phyloP scores from a whole-genome alignment of 768 basidiomycete species.

The Agaricus subrufescens region DNA sequence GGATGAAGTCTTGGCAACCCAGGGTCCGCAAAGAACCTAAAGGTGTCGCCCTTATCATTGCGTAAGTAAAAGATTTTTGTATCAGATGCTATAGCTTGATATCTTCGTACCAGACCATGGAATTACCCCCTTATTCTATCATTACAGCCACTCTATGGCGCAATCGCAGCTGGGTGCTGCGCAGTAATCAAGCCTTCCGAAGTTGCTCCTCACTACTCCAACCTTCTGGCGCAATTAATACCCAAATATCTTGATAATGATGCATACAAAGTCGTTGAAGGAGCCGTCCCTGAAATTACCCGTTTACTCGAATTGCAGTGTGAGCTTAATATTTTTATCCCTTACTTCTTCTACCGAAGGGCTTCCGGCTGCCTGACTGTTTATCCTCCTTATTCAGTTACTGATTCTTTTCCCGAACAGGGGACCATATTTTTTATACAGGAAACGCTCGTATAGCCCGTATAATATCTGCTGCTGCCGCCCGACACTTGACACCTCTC shows the following conservation, averaged over 20 bases:
- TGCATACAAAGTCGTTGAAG: slow-evolving; percentile 53
- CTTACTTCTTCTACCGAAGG: slow-evolving; percentile 8
- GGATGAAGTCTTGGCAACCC: slow-evolving; percentile 48
- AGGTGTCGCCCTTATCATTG: slow-evolving; percentile 56
- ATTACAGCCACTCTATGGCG: slow-evolving; percentile 60
- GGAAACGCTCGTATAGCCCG: slow-evolving; percentile 41
- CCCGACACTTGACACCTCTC: slow-evolving; percentile 47
- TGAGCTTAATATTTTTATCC: slow-evolving; percentile 17
- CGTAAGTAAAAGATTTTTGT: slow-evolving; percentile 35
- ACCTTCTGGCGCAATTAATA: slow-evolving; percentile 48
- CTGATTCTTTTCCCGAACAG: slow-evolving; percentile 13
- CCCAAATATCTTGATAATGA: slow-evolving; percentile 45
- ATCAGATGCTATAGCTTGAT: not conserved
- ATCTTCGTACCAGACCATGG: slow-evolving; percentile 45
- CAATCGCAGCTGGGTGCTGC: slow-evolving; percentile 73
- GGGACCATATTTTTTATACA: slow-evolving; percentile 42
- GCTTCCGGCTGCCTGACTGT: not conserved
- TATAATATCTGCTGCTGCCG: slow-evolving; percentile 47
- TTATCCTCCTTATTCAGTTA: not conserved
- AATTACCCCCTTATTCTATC: slow-evolving; percentile 58
- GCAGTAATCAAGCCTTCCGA: slow-evolving; percentile 68
- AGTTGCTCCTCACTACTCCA: slow-evolving; percentile 40
- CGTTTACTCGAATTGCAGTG: slow-evolving; percentile 46
- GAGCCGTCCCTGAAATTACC: slow-evolving; percentile 53
- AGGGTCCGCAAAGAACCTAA: slow-evolving; percentile 53